Percentiles rank a stretch among this genome's conserved stretches.
Conservation (phyloP, 2,329 filamentous ascomycete genomes). For the Nannizziopsis arthrosporioides region DNA sequence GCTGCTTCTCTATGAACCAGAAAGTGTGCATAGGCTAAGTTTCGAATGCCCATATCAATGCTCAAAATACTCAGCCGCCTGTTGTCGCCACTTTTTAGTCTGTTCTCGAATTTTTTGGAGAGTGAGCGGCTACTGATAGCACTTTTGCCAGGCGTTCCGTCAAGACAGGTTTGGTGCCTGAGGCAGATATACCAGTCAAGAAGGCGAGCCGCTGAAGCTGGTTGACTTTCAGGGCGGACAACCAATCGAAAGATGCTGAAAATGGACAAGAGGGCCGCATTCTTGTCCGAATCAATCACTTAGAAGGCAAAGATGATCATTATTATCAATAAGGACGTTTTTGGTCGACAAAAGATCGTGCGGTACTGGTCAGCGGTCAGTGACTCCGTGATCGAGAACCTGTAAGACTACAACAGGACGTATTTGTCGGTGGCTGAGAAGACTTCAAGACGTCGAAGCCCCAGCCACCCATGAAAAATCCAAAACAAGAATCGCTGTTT, state of each 20-base stretch:
- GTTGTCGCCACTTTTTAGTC: constrained; percentile 23
- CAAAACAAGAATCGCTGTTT: no score
- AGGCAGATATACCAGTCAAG: constrained; percentile 47
- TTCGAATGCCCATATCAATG: constrained; percentile 75
- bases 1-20: constrained; percentile 21
- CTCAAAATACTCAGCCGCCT: constrained; percentile 49
- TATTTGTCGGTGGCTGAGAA: no score
- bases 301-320: no score
- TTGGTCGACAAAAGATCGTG: no score
- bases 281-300: background rate
- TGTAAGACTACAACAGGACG: no score
- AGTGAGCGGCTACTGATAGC: background rate
- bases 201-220: constrained; percentile 50
- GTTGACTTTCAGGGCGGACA: constrained; percentile 38
- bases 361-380: no score
- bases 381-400: no score
- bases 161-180: constrained; percentile 50
- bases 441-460: no score
- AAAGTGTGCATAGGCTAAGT: constrained; percentile 62
- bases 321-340: no score
- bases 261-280: constrained; percentile 4
- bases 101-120: background rate
- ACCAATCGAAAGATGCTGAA: constrained; percentile 19
- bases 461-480: no score
- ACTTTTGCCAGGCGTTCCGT: constrained; percentile 37